Conservation (phyloP, 768 basidiomycete genomes). For the Lyophyllum semitale region DNA sequence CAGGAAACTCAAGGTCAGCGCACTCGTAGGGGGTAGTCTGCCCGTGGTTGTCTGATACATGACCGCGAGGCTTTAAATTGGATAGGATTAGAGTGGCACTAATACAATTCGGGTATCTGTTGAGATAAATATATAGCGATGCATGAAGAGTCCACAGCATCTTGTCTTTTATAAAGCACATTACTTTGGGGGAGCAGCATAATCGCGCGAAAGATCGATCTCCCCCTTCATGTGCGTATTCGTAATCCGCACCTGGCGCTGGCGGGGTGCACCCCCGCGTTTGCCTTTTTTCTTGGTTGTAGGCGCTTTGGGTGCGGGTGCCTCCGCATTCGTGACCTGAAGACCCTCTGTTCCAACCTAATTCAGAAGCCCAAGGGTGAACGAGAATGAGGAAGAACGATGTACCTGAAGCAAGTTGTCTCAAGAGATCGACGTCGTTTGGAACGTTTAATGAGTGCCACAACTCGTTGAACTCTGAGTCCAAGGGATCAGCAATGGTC, state of each 20-base stretch:
- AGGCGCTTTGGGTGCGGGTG: conserved; percentile 54
- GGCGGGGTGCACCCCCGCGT: conserved; percentile 70
- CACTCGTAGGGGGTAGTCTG: too few relatives aligned
- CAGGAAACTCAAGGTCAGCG: too few relatives aligned
- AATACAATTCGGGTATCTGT: conserved; percentile 9
- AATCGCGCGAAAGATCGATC: conserved; percentile 84
- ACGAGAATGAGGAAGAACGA: conserved; percentile 6
- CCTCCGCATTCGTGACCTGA: conserved; percentile 73
- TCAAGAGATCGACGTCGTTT: conserved; percentile 80
- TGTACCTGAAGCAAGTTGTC: conserved; percentile 73
- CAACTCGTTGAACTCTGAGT: conserved; percentile 79
- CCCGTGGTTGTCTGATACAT: too few relatives aligned
- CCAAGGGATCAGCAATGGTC: conserved; percentile 13
- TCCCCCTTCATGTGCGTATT: conserved; percentile 86
- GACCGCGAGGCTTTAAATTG: background rate
- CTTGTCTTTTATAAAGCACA: background rate
- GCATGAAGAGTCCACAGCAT: background rate
- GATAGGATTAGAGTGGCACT: conserved; percentile 2
- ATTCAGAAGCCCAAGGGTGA: conserved; percentile 10
- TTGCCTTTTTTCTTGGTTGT: conserved; percentile 77
- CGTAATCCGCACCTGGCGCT: conserved; percentile 81
- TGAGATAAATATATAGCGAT: conserved; percentile 4
- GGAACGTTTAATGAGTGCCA: conserved; percentile 88
- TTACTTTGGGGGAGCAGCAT: conserved; percentile 42
- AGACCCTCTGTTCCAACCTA: conserved; percentile 61